phyloP scores from a whole-genome alignment of 495 filamentous ascomycete species.

The Neurospora sp. region DNA sequence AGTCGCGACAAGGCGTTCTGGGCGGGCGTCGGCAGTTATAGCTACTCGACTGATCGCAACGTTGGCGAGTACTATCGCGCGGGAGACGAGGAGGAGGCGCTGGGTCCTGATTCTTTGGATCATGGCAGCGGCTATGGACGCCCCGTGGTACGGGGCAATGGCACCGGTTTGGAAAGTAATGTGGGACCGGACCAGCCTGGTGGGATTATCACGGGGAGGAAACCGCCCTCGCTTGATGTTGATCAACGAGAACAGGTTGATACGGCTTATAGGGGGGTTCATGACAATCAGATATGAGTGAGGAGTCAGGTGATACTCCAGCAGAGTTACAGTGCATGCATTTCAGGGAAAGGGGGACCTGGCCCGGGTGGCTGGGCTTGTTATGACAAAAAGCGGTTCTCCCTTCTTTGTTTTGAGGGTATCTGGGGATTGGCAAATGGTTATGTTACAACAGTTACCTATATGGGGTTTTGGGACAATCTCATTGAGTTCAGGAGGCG shows the following conservation, averaged over 20 bases:
- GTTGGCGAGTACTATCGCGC: slow-evolving; percentile 20
- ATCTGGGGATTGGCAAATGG: not conserved
- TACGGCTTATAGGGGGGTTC: not conserved
- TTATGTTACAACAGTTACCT: not conserved
- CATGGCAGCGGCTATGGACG: slow-evolving; percentile 5
- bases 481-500: not conserved
- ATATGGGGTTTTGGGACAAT: not conserved
- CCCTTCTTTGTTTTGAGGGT: not conserved
- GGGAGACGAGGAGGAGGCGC: slow-evolving; percentile 27
- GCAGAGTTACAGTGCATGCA: not conserved
- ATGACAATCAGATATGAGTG: not conserved
- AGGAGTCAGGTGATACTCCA: not conserved
- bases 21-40: slow-evolving; percentile 49
- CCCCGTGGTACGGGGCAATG: not conserved
- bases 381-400: not conserved
- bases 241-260: not conserved
- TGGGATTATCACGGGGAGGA: not conserved
- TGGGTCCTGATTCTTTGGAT: slow-evolving; percentile 7
- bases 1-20: slow-evolving; percentile 47
- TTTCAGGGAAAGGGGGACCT: not conserved
- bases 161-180: not conserved
- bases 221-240: not conserved
- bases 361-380: not conserved
- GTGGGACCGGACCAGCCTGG: not conserved
- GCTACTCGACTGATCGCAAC: slow-evolving; percentile 32